Percentiles rank a stretch among this genome's conserved stretches.
phyloP scores from a whole-genome alignment of 2,329 filamentous ascomycete genomes.

The Xylaria sp. region DNA sequence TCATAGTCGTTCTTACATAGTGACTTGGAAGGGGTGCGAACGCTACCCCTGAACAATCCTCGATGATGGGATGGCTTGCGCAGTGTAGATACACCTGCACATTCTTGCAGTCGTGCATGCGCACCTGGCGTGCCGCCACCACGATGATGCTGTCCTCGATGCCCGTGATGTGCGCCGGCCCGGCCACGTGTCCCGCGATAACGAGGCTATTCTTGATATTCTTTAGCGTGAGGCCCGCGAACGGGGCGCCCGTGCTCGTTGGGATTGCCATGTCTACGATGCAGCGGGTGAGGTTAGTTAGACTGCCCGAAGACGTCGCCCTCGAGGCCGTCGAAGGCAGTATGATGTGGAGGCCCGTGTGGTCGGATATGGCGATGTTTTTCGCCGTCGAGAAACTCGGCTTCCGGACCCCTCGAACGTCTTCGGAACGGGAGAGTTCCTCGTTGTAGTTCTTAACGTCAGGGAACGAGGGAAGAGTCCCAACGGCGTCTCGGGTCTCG shows the following conservation, averaged over 20 bases:
- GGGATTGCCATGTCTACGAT: slow-evolving; percentile 84
- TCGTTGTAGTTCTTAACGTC: slow-evolving; percentile 65
- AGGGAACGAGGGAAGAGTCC: slow-evolving; percentile 51
- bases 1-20: slow-evolving; percentile 68
- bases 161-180: slow-evolving; percentile 84
- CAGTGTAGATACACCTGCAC: slow-evolving; percentile 88
- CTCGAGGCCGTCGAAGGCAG: slow-evolving; percentile 76
- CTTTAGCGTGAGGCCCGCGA: slow-evolving; percentile 75
- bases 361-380: slow-evolving; percentile 73
- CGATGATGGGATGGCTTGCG: slow-evolving; percentile 89
- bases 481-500: slow-evolving; percentile 53
- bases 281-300: slow-evolving; percentile 76
- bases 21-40: slow-evolving; percentile 79
- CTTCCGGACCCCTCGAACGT: slow-evolving; percentile 59
- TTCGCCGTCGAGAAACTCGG: slow-evolving; percentile 72
- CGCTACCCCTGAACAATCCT: slow-evolving; percentile 81
- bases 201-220: slow-evolving; percentile 77
- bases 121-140: slow-evolving; percentile 84
- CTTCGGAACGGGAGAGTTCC: slow-evolving; percentile 58
- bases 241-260: slow-evolving; percentile 68
- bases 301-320: slow-evolving; percentile 77
- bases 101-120: slow-evolving; percentile 87
- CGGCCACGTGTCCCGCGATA: slow-evolving; percentile 80
- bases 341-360: slow-evolving; percentile 77
- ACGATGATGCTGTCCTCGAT: slow-evolving; percentile 79